Evolutionary conservation across 1,139 yeast genomes (phyloP).

Genomic region (Entelexis sorbosivorans): DNA sequence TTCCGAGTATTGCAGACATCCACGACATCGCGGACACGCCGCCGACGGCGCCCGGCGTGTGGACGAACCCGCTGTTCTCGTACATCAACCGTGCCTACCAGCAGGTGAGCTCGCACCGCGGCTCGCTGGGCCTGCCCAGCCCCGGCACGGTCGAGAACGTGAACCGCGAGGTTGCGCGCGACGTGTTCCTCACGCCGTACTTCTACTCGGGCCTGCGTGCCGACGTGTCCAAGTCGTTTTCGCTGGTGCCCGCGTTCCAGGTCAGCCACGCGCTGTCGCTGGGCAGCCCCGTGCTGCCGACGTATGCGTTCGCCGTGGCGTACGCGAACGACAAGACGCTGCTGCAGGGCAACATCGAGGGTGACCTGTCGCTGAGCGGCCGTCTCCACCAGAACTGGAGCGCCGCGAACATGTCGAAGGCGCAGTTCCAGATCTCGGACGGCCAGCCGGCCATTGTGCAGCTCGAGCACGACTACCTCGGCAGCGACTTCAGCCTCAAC

Average conservation of each 20-base stretch:
- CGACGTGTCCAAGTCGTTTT: conserved; percentile 84
- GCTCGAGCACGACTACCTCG: conserved; percentile 92
- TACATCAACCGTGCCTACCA: conserved; percentile 67
- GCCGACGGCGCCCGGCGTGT: conserved; percentile 34
- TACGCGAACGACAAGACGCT: conserved; percentile 80
- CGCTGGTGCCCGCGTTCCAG: conserved; percentile 92
- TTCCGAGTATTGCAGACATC: conserved; percentile 15
- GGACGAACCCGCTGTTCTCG: conserved; percentile 80
- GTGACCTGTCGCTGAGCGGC: conserved; percentile 76
- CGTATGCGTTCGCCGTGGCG: conserved; percentile 84
- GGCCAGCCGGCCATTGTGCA: conserved; percentile 93
- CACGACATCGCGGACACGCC: conserved; percentile 21
- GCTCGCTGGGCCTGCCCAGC: conserved; percentile 67
- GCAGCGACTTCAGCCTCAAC: conserved; percentile 76
- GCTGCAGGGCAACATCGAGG: conserved; percentile 85
- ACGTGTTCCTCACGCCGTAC: conserved; percentile 80
- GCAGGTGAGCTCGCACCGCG: conserved; percentile 59
- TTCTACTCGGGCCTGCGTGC: conserved; percentile 95
- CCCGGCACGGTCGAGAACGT: conserved; percentile 95
- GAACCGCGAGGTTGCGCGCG: conserved; percentile 86
- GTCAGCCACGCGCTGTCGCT: conserved; percentile 87
- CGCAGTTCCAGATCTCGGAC: conserved; percentile 76
- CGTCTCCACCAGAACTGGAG: conserved; percentile 91
- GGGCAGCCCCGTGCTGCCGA: conserved; percentile 80
- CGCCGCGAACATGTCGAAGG: conserved; percentile 64